Conservation (phyloP, 345 rosid species). For the Pistacia integerrima region DNA sequence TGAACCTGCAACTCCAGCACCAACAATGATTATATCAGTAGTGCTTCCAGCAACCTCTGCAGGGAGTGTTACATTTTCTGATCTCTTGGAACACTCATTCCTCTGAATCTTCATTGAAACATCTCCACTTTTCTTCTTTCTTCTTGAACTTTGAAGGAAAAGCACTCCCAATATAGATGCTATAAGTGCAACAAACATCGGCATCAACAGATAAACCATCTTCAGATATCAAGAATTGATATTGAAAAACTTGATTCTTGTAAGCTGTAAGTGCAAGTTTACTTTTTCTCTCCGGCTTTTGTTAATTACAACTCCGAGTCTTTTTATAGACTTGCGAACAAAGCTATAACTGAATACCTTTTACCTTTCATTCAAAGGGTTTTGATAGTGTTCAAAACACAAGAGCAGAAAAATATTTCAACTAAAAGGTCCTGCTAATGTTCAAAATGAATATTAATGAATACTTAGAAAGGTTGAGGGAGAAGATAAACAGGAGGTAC, state of each 20-base stretch:
- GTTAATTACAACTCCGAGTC: neutral
- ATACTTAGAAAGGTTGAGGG: neutral
- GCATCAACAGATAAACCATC: constrained; percentile 1
- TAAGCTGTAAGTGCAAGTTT: neutral
- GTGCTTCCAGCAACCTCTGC: neutral
- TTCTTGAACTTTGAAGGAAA: neutral
- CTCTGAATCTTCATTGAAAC: neutral
- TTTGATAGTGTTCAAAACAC: no score
- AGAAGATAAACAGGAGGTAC: neutral
- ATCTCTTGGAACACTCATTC: neutral
- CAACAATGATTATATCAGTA: constrained; percentile 41
- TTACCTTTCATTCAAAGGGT: neutral
- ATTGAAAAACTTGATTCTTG: neutral
- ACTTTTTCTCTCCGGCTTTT: neutral
- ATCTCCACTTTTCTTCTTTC: neutral
- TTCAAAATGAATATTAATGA: neutral
- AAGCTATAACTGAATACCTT: neutral
- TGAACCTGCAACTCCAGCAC: constrained; percentile 56
- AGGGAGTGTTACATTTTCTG: neutral
- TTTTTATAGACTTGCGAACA: neutral
- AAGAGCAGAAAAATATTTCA: neutral
- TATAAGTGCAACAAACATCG: neutral
- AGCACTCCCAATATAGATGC: neutral
- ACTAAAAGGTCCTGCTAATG: neutral
- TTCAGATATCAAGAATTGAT: neutral